Conservation (phyloP, 768 basidiomycete species). For the Vararia minispora region DNA sequence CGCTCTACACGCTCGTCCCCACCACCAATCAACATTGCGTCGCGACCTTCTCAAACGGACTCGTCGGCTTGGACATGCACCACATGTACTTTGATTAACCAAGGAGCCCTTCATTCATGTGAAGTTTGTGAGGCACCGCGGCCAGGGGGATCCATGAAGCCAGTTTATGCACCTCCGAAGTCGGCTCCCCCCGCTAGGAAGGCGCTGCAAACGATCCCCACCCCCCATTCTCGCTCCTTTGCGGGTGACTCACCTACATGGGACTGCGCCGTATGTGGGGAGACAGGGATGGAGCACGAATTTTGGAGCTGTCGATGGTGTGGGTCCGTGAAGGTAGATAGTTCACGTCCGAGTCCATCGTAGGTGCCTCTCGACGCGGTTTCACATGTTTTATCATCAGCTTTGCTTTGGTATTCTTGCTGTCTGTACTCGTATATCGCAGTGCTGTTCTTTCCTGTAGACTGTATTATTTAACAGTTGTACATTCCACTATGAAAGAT, state of each 20-base stretch:
- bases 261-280: constrained; percentile 56
- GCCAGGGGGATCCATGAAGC: no score
- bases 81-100: constrained; percentile 58
- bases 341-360: no score
- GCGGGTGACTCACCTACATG: constrained; percentile 24
- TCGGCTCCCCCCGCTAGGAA: constrained; percentile 1
- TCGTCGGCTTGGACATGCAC: constrained; percentile 38
- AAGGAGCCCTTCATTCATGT: constrained; percentile 34
- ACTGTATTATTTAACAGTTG: no score
- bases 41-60: constrained; percentile 2
- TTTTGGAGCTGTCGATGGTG: constrained; percentile 72
- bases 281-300: constrained; percentile 46
- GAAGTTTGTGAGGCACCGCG: constrained; percentile 38
- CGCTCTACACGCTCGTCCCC: constrained; percentile 7
- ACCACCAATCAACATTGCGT: constrained; percentile 6
- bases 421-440: no score
- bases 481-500: no score
- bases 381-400: no score
- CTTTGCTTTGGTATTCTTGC: no score
- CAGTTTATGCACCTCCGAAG: background rate
- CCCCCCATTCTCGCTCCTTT: background rate
- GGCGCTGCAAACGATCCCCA: constrained; percentile 3
- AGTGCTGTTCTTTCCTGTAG: no score
- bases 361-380: no score
- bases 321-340: constrained; percentile 47